Conservation (phyloP, 345 rosid genomes). For the Eucalyptus regnans region DNA sequence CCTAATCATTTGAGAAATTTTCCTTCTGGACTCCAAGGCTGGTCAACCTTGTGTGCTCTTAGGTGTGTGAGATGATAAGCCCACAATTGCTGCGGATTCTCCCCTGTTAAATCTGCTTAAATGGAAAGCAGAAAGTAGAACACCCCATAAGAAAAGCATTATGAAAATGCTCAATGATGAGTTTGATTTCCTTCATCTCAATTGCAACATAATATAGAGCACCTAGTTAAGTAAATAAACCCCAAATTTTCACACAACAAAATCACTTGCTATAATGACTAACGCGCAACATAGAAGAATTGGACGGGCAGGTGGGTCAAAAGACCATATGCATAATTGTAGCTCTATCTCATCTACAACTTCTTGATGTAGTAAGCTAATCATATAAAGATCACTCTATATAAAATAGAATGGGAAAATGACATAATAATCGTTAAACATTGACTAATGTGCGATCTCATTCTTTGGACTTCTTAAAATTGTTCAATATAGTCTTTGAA, state of each 20-base stretch:
- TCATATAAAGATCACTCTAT: not conserved
- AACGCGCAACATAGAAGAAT: not conserved
- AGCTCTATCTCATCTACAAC: not conserved
- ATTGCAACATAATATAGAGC: not conserved
- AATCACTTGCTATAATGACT: not conserved
- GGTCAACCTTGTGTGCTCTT: not conserved
- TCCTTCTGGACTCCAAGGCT: not conserved
- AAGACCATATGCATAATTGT: not conserved
- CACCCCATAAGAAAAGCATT: not conserved
- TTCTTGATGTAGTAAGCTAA: not conserved
- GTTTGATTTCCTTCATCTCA: not conserved
- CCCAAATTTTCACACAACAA: not conserved
- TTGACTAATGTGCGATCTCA: not conserved
- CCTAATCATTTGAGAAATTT: not conserved
- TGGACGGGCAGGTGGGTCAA: not conserved
- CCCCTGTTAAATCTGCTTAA: not conserved
- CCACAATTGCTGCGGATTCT: not conserved
- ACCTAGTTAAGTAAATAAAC: not conserved
- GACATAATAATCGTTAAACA: accelerated
- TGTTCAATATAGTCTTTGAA: not conserved
- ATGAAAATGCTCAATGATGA: not conserved
- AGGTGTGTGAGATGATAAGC: not conserved
- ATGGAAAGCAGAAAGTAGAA: no score
- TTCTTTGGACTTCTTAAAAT: accelerated
- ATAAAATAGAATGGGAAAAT: not conserved